Base-by-base conservation (phyloP, 1,284 basidiomycete species). In the Neolentinus lepideus region DNA sequence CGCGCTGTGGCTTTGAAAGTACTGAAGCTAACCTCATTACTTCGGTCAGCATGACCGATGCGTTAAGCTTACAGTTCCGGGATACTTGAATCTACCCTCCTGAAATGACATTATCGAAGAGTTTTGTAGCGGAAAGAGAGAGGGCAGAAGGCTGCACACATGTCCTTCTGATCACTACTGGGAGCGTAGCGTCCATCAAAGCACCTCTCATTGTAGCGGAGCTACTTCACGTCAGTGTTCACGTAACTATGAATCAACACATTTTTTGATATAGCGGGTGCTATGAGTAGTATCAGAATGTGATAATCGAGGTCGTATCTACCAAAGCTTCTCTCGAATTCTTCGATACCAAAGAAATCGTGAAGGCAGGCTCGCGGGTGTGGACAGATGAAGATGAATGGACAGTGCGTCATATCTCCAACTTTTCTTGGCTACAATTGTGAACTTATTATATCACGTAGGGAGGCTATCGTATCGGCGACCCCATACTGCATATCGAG, bases 401-500 rank as follows among this genome's bases (percentile, higher is more conserved):
- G 95, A 75, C 73, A 55, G 87, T 84, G 72, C 62, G 83, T 67
- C 21, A n/a, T 66, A 58, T 57, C 21, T 33, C 22, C 38, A 45
- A 25, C 10, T 27, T 11, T 27, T 38, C 25, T 22, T 45, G 25
- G 10, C n/a, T n/a, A n/a, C n/a, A 9, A n/a, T 14, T 27, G 33
- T 25, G 48, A 24, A 47, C 45, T 47, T 9, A 35, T n/a, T n/a
- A 16, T 56, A 21, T 35, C 16, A 14, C 55, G 2, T 57, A 86
- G 84, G 75, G 67, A 14, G 69, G 68, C 68, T 87, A 80, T 60
- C 80, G 79, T 59, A 81, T 96, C 45, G 92, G 94, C 0, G 92
- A 98, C 65, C 91, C 95, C 0, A 96, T 99, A 56, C 75, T 98
- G 43, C 96, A 99, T 69, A 98, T 99, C 56, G 94, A 98, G 75